Base-by-base conservation (phyloP, 2,329 filamentous ascomycete genomes). In the Hypoxylon sp. region DNA sequence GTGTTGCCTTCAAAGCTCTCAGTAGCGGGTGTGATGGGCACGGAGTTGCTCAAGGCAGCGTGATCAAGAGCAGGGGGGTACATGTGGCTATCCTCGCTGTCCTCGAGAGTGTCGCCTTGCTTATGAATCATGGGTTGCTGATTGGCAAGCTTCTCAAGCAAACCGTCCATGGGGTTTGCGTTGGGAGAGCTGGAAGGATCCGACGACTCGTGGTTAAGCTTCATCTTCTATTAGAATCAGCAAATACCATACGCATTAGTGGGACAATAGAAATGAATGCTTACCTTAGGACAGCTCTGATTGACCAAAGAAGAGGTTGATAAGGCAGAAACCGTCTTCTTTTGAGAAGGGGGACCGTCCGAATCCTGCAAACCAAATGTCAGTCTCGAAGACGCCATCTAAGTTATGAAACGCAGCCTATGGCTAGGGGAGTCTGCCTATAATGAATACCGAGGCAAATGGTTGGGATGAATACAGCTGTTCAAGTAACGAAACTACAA, bases 101-200 rank as follows among this genome's bases (percentile, higher is more conserved):
- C 71, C 60, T 83, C 84, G 44, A 86, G 74, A 54, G 81, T 81
- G 59, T 86, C 81, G 64, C 84, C 85, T 72, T 90, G 87, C 75
- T 87, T 84, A 52, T 81, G 81, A 51, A 89, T 77, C n/a, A 82
- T 75, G 44, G 80, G 80, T 72, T 90, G 87, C 72, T 93, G 90
- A 75, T 93, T 89, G n/a, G 87, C 87, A 49, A 94, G 83, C 74
- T 89, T 91, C 58, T 89, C 87, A 67, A 93, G 80, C 53, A 93
- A 85, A 62, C 89, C 89, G 71, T 95, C 91, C 82, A 94, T 87
- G 7, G 84, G 82, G 57, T 82, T 84, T 28, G 77, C 67, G 41
- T 84, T 82, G 48, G 73, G 65, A 10, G 75, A 65, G 5, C 71
- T 73, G 8, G 75, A 70, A 56, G 61, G 59, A 30, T 72, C 67